Percentiles rank a stretch among this genome's conserved stretches.
phyloP scores from a whole-genome alignment of 805 yeast species.

The Lipomyces starkeyi region DNA sequence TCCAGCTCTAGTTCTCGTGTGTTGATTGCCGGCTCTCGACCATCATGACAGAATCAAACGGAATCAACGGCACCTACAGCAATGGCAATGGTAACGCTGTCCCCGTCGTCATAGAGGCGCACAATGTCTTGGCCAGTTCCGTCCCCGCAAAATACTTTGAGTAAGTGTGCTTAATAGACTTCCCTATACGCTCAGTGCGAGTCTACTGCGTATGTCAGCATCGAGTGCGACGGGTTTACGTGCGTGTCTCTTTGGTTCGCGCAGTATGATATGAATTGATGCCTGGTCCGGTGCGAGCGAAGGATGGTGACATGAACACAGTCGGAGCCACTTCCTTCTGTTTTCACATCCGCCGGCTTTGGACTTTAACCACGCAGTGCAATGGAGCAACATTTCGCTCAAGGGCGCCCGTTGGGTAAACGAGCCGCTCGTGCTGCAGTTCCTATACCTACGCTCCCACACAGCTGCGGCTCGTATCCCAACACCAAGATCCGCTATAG shows the following conservation, averaged over 20 bases:
- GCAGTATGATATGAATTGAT: background rate
- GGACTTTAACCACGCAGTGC: background rate
- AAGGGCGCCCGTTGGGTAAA: background rate
- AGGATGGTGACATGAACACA: background rate
- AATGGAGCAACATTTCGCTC: background rate
- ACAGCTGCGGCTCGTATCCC: background rate
- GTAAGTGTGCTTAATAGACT: slow-evolving; percentile 26
- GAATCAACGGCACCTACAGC: background rate
- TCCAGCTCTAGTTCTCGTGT: background rate
- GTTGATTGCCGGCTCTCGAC: background rate
- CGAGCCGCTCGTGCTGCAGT: background rate
- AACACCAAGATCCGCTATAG: background rate
- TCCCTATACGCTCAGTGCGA: background rate
- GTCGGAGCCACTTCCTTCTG: background rate
- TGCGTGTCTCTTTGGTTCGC: background rate
- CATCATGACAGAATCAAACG: slow-evolving; percentile 4
- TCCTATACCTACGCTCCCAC: background rate
- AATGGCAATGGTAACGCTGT: slow-evolving; percentile 2
- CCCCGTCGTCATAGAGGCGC: slow-evolving; percentile 42
- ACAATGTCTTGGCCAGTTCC: slow-evolving; percentile 36
- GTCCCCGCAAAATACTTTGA: slow-evolving; percentile 42
- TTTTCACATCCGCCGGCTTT: slow-evolving; percentile 5
- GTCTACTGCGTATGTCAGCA: slow-evolving; percentile 3
- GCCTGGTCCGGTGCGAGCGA: background rate
- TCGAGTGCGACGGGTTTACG: background rate